Conservation (phyloP, 495 filamentous ascomycete species). For the Poronia punctata region DNA sequence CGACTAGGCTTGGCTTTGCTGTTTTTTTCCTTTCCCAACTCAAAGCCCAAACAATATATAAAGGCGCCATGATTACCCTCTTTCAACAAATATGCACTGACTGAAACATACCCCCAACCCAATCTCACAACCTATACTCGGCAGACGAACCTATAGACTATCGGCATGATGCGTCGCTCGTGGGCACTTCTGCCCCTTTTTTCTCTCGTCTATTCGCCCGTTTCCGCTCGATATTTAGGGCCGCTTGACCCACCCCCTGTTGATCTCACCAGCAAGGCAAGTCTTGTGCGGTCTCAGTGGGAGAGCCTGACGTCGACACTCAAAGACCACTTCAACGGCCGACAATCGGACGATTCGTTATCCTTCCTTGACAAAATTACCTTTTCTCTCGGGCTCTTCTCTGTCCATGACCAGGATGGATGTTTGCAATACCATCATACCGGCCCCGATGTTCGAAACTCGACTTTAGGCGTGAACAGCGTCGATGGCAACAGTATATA, state of each 20-base stretch:
- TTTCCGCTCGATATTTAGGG: conserved; percentile 26
- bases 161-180: neutral
- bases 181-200: neutral
- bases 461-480: conserved; percentile 24
- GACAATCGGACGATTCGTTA: conserved; percentile 1
- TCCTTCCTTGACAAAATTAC: conserved; percentile 31
- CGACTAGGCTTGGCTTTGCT: no score
- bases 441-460: conserved; percentile 17
- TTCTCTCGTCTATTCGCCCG: conserved; percentile 3
- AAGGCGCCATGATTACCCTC: no score
- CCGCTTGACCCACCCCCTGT: conserved; percentile 31
- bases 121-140: no score
- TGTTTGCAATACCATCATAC: conserved; percentile 34
- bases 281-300: conserved; percentile 33
- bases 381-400: conserved; percentile 49
- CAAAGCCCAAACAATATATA: no score
- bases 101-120: no score
- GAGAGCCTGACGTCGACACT: conserved; percentile 31
- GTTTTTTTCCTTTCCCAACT: no score
- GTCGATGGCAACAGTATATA: conserved; percentile 42
- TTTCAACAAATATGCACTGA: no score
- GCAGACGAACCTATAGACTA: no score
- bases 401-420: conserved; percentile 30
- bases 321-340: conserved; percentile 12
- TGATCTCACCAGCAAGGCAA: conserved; percentile 31